Evolutionary conservation across 1,284 basidiomycete genomes (phyloP), one percentile per base, ranked within the genome.

Genomic region (Phellopilus nigrolimitatus): DNA sequence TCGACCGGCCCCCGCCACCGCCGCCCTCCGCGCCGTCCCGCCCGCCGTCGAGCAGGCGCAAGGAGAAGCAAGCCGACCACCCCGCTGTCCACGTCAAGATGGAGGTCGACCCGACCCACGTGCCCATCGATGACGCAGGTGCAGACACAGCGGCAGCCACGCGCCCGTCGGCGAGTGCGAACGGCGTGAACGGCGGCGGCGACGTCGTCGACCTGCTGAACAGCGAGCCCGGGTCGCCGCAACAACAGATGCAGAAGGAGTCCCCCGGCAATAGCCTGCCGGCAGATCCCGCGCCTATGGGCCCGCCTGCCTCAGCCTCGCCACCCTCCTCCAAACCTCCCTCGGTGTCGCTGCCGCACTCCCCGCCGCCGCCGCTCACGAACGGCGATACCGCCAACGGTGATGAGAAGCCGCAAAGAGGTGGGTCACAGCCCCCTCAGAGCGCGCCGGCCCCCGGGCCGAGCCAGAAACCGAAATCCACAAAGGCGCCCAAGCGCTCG

Each of bases 401-500:
- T 5, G 47, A 30, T 3, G 28, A 48, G 21, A 21, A 6, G 17
- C 36, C 17, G n/a, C 13, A 22, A 15, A 22, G 37, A 12, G 24
- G 21, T 24, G 47, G 21, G 17, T 39, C 38, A 31, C 10, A 39
- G 1, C 31, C 47, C 25, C 13, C 8, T 17, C 6, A 13, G 17
- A 10, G 7, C 37, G 8, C 25, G 8, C 21, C 22, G 36, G 27
- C 27, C 4, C 47, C 36, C n/a, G 27, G 22, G 7, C 33, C 46
- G 17, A 33, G 44, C 7, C 25, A 47, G 34, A 62, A 64, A 57
- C 62, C 63, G 41, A 60, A 61, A 59, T 60, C 61, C 58, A 51
- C n/a, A 48, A 56, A 64, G 31, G 73, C 72, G 65, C 71, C 66
- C 59, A 78, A 71, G 52, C 75, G 79, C 51, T 76, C 80, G 4